Percentiles rank a stretch among this genome's conserved stretches.
phyloP scores from a whole-genome alignment of 2,329 filamentous ascomycete species.

The Microthyrium microscopicum region DNA sequence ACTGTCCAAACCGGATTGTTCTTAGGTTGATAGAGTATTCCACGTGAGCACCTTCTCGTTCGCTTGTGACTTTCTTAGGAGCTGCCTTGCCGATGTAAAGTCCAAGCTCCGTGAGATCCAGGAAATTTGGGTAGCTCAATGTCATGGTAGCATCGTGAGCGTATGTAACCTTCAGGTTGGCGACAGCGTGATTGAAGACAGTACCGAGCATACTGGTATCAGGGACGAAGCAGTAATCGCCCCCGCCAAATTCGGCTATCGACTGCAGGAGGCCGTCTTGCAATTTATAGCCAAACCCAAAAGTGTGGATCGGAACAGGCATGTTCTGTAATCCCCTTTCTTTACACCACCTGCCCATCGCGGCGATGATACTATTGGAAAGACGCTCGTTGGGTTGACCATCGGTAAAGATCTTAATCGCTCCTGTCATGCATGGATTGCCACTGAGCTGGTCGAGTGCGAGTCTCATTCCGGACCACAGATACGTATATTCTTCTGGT shows the following conservation, averaged over 20 bases:
- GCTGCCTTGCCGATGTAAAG: neutral
- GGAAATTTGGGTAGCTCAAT: constrained; percentile 13
- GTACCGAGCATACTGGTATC: constrained; percentile 48
- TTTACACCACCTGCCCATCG: constrained; percentile 6
- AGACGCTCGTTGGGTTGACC: constrained; percentile 6
- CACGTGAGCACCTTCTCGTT: neutral
- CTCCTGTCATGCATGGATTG: constrained; percentile 6
- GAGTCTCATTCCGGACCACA: constrained; percentile 8
- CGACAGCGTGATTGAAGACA: constrained; percentile 44
- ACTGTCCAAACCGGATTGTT: constrained; percentile 44
- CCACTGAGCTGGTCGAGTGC: constrained; percentile 7
- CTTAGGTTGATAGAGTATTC: constrained; percentile 26
- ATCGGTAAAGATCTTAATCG: constrained; percentile 6
- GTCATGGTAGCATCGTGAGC: constrained; percentile 31
- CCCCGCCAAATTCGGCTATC: constrained; percentile 39
- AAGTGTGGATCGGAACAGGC: constrained; percentile 6
- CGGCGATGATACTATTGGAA: constrained; percentile 6
- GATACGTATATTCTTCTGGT: constrained; percentile 4
- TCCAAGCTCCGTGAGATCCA: constrained; percentile 2
- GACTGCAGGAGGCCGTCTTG: constrained; percentile 40
- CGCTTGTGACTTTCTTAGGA: neutral
- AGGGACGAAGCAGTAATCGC: constrained; percentile 45
- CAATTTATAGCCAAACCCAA: constrained; percentile 14
- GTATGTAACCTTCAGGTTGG: constrained; percentile 43
- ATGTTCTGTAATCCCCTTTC: constrained; percentile 7